A percentile compares a stretch with the other conserved stretches of the same genome.
These are phyloP conservation scores for Prunus salicina DNA, from an alignment of 306 rosid species.

Conservation along the genomic window DNA sequence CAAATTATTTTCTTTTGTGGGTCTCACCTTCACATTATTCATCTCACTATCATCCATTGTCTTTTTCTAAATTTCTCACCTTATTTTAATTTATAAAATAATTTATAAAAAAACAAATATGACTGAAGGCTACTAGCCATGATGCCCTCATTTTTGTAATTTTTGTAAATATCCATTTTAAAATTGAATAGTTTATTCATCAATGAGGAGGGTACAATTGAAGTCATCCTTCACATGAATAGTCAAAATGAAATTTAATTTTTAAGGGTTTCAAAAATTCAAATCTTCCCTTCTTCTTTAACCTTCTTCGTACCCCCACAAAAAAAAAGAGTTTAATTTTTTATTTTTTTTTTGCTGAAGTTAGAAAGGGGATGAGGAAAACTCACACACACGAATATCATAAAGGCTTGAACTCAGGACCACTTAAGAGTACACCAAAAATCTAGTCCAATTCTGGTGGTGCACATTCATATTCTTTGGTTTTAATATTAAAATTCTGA, in stretches of 20 bases:
- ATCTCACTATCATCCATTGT: not conserved
- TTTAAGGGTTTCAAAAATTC: no score
- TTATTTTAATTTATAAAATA: not conserved
- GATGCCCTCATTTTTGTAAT: not conserved
- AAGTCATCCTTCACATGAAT: not conserved
- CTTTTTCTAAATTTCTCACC: not conserved
- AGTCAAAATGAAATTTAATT: not conserved
- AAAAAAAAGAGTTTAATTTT: no score
- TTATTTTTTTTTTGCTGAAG: no score
- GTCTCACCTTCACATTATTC: not conserved
- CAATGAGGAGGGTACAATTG: not conserved
- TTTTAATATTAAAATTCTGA: no score
- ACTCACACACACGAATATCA: no score
- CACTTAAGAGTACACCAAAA: no score
- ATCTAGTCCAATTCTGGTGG: rapidly evolving
- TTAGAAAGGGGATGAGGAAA: rapidly evolving
- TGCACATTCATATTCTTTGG: not conserved
- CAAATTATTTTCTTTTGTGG: slow-evolving; percentile 2
- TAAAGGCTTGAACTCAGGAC: rapidly evolving
- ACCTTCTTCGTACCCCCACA: no score
- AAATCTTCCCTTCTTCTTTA: no score
- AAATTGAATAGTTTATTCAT: not conserved
- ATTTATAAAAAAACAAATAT: not conserved
- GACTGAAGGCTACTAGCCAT: not conserved
- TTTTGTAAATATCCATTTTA: not conserved